These are phyloP conservation scores for Eucalyptus decipiens DNA, from an alignment of 345 rosid species.

Conservation along the genomic window DNA sequence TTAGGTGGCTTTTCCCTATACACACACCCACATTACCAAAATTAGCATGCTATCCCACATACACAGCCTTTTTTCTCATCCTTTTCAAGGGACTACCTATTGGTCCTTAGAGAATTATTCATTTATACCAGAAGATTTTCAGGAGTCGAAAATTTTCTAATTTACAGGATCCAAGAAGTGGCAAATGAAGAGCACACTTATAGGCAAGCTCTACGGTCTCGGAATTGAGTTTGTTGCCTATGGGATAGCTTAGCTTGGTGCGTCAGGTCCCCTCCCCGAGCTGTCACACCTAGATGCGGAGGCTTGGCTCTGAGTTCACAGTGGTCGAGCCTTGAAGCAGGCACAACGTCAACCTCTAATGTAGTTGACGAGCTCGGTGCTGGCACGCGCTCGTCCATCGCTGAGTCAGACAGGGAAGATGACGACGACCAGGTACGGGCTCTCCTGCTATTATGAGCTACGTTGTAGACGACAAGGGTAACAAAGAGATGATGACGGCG, in stretches of 20 bases:
- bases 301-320: neutral
- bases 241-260: neutral
- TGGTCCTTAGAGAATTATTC: neutral
- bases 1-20: too few relatives aligned
- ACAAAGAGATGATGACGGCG: neutral
- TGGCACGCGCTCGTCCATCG: neutral
- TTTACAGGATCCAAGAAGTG: neutral
- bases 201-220: neutral
- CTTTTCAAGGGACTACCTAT: neutral
- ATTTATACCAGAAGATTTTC: neutral
- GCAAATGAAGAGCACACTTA: neutral
- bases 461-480: neutral
- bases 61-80: neutral
- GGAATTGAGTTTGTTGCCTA: neutral
- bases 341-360: neutral
- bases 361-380: neutral
- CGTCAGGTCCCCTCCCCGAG: neutral
- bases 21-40: too few relatives aligned
- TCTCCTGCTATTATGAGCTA: neutral
- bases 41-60: neutral
- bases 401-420: neutral
- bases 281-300: neutral
- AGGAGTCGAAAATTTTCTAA: neutral
- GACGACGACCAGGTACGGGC: neutral
- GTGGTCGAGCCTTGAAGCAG: neutral